A percentile compares a stretch with the other conserved stretches of the same genome.
Evolutionary conservation across 768 basidiomycete genomes (phyloP).

Genomic region (Lentinula sp.): DNA sequence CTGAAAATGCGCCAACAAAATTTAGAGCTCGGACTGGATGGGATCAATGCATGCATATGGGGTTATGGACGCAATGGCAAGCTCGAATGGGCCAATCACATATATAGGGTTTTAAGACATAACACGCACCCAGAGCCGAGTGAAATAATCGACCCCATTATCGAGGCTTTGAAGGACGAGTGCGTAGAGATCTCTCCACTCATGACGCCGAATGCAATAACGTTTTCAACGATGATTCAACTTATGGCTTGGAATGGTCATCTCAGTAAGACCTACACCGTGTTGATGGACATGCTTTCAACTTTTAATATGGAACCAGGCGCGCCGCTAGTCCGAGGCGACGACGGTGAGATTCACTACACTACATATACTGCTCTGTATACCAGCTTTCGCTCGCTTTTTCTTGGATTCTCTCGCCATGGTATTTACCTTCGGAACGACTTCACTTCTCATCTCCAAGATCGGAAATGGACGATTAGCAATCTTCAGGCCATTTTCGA

Average conservation of each 20-base stretch:
- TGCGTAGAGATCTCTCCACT: slow-evolving; percentile 34
- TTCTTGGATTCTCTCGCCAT: slow-evolving; percentile 68
- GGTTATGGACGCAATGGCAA: slow-evolving; percentile 51
- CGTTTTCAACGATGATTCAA: slow-evolving; percentile 68
- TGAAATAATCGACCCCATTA: slow-evolving; percentile 27
- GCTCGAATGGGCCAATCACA: slow-evolving; percentile 47
- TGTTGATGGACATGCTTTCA: slow-evolving; percentile 66
- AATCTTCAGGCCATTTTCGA: slow-evolving; percentile 54
- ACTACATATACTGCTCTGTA: slow-evolving; percentile 36
- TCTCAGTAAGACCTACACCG: slow-evolving; percentile 44
- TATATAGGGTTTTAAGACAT: slow-evolving; percentile 62
- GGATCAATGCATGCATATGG: slow-evolving; percentile 67
- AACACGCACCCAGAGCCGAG: slow-evolving; percentile 37
- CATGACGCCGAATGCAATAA: slow-evolving; percentile 51
- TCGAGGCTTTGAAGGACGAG: slow-evolving; percentile 35
- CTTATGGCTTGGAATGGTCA: slow-evolving; percentile 66
- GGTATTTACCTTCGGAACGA: slow-evolving; percentile 25
- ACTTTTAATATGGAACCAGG: slow-evolving; percentile 32
- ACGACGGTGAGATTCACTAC: slow-evolving; percentile 20
- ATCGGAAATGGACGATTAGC: slow-evolving; percentile 48
- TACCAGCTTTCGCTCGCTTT: slow-evolving; percentile 62
- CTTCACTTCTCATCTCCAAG: slow-evolving; percentile 5
- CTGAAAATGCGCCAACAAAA: slow-evolving; percentile 44
- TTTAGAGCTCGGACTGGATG: slow-evolving; percentile 54
- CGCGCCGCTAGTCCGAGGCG: slow-evolving; percentile 20